Evolutionary conservation across 106 monocot genomes (phyloP).

Genomic region (Platanthera zijinensis): DNA sequence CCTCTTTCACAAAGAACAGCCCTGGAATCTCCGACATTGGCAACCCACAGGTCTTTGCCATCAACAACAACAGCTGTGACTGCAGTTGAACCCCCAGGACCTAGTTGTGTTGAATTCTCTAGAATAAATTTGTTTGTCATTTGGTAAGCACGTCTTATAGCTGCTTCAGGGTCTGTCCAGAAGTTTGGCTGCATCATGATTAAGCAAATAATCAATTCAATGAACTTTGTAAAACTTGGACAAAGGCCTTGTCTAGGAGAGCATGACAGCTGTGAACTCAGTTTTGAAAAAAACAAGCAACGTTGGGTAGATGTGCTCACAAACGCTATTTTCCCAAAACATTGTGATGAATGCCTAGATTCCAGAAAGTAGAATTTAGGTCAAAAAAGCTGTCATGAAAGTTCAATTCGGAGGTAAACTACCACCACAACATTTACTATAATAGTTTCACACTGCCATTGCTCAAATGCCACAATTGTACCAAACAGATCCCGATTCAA

Average conservation of each 20-base stretch:
- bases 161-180: slow-evolving; percentile 32
- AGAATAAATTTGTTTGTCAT: slow-evolving; percentile 50
- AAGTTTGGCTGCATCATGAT: slow-evolving; percentile 32
- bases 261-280: not conserved
- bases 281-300: too few relatives aligned
- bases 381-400: too few relatives aligned
- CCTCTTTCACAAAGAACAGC: slow-evolving; percentile 62
- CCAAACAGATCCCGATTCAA: too few relatives aligned
- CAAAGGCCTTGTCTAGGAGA: not conserved
- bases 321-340: too few relatives aligned
- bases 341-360: too few relatives aligned
- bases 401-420: too few relatives aligned
- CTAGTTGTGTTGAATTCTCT: slow-evolving; percentile 34
- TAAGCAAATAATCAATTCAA: not conserved
- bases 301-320: too few relatives aligned
- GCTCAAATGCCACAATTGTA: too few relatives aligned
- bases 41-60: slow-evolving; percentile 55
- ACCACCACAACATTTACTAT: too few relatives aligned
- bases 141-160: slow-evolving; percentile 51
- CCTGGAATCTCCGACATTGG: slow-evolving; percentile 65
- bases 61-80: slow-evolving; percentile 63
- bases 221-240: not conserved
- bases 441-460: too few relatives aligned
- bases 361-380: too few relatives aligned
- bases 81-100: slow-evolving; percentile 59